These are phyloP conservation scores for Rhytidhysteron rufulum DNA, from an alignment of 2,329 filamentous ascomycete species.

Conservation along the genomic window DNA sequence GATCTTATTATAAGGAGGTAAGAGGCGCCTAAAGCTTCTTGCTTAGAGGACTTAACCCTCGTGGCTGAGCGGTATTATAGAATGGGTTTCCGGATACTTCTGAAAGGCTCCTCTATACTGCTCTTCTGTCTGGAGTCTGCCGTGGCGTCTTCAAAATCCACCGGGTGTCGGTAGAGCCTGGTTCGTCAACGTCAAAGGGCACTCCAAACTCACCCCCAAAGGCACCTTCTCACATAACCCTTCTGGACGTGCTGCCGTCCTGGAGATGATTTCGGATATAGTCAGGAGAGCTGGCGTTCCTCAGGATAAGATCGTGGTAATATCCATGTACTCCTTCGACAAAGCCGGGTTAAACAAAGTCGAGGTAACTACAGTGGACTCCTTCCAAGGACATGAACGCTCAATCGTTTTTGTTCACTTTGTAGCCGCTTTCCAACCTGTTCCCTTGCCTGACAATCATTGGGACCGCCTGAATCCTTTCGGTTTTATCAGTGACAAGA, in stretches of 20 bases:
- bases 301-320: background rate
- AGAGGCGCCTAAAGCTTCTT: too few species aligned
- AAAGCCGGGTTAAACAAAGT: background rate
- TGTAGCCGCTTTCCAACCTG: background rate
- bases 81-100: too few species aligned
- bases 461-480: background rate
- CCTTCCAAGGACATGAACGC: background rate
- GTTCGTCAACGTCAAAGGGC: background rate
- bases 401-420: background rate
- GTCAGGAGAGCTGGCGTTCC: background rate
- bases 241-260: background rate
- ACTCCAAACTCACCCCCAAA: background rate
- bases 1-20: too few species aligned
- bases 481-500: background rate
- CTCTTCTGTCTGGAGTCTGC: too few species aligned
- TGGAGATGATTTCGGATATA: background rate
- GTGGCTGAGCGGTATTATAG: too few species aligned
- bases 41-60: too few species aligned
- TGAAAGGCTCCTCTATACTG: too few species aligned
- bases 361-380: background rate
- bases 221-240: background rate
- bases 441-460: too few species aligned
- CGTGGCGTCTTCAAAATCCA: background rate
- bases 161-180: background rate
- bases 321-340: background rate